Base-by-base conservation (phyloP, 805 yeast species). In the Zygoascus flipseniorum region DNA sequence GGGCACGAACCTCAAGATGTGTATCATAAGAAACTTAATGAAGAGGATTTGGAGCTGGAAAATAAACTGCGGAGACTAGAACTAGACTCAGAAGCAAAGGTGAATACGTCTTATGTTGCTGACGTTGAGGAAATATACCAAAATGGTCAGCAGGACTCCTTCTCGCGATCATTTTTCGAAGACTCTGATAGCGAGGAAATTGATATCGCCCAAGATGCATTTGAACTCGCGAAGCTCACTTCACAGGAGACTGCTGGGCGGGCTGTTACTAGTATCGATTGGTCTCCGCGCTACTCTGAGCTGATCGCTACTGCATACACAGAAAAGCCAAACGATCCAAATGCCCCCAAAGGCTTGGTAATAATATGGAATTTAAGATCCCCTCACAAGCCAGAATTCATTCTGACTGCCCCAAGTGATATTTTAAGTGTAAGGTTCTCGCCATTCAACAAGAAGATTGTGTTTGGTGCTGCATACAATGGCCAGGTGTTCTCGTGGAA, bases 401-500 rank as follows among this genome's bases (percentile, higher is more conserved):
- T 70, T 47, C 65, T 81, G 19, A 66, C 67, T 23, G 69, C 76
- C 45, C 66, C 73, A n/a, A 67, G 79, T 16, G 68, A 70, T 6
- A 70, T 79, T 13, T 57, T 70, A n/a, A 47, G 57, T 1, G 68
- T 77, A 18, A 63, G 62, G 43, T 77, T 78, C 55, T 78, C 79
- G 28, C 69, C 69, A 11, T 61, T 63, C 26, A 66, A 69, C 45
- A 65, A 74, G 3, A 65, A 68, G 31, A 65, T 72, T 31, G 62
- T 77, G 8, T 68, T 74, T 45, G 84, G 78, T 2, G 78, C 82
- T 0, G 68, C 76, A 32, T 65, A 66, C 37, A 75, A 75, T 60
- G 85, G 85, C 1, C 75, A 72, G 51, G 54, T 80, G 0, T 69
- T 72, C 13, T 65, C 76, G n/a, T 80, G 83, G 83, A 82, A 80